Evolutionary conservation across 2,329 filamentous ascomycete genomes (phyloP).

Genomic region (Microascus cirrosus): DNA sequence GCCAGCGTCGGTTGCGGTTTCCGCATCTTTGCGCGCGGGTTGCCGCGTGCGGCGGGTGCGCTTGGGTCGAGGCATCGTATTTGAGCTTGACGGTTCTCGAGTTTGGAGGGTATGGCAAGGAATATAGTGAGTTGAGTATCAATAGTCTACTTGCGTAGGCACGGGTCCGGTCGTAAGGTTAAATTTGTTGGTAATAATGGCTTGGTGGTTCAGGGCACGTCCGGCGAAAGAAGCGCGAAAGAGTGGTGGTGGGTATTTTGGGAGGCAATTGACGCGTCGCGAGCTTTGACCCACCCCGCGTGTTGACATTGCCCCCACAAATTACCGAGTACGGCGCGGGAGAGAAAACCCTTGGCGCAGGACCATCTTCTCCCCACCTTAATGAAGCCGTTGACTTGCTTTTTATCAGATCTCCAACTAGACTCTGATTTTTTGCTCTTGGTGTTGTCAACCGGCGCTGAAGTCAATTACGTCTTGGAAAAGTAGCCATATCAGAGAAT

Average conservation of each 20-base stretch:
- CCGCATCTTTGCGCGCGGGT: neutral
- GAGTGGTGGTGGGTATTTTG: neutral
- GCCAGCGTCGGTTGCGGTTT: conserved; percentile 1
- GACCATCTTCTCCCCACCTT: no score
- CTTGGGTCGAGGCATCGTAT: conserved; percentile 18
- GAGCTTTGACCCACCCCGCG: neutral
- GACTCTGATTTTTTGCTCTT: no score
- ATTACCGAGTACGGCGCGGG: no score
- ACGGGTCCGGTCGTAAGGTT: neutral
- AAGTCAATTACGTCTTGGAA: no score
- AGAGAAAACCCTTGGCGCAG: no score
- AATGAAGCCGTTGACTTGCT: no score
- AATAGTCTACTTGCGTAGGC: neutral
- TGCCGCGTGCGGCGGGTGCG: conserved; percentile 14
- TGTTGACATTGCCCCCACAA: neutral
- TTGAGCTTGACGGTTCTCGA: neutral
- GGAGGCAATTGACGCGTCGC: neutral
- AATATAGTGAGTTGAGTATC: neutral
- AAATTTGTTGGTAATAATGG: neutral
- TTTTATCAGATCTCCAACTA: no score
- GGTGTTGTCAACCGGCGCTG: no score
- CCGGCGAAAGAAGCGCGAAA: neutral
- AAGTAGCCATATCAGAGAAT: no score
- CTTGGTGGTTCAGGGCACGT: neutral
- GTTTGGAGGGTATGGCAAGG: neutral